Percentiles rank a stretch among this genome's conserved stretches.
These are phyloP conservation scores for Suillus weaverae DNA, from an alignment of 768 basidiomycete genomes.

Conservation along the genomic window DNA sequence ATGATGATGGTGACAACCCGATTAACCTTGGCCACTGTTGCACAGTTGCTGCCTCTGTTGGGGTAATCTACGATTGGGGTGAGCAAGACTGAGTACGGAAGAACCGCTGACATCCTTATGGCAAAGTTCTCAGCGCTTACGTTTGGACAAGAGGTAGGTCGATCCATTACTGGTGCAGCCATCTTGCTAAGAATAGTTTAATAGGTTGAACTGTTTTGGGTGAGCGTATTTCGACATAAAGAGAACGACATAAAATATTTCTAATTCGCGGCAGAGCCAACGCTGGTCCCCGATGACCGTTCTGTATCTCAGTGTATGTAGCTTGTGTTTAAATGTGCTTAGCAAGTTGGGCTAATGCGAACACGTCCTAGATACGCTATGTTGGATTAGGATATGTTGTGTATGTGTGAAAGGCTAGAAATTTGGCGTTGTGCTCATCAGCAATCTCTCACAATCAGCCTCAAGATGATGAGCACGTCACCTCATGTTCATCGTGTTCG, in stretches of 20 bases:
- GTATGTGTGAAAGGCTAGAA: not conserved
- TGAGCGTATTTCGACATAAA: not conserved
- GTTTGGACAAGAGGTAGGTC: not conserved
- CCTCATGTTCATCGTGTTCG: not conserved
- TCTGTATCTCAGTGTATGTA: not conserved
- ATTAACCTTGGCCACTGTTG: not conserved
- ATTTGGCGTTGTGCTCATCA: not conserved
- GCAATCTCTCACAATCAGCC: not conserved
- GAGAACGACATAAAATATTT: not conserved
- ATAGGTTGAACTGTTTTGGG: not conserved
- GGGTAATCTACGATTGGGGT: not conserved
- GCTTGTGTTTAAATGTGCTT: not conserved
- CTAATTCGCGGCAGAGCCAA: not conserved
- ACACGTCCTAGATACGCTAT: not conserved
- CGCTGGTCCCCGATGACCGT: not conserved
- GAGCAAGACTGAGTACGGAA: not conserved
- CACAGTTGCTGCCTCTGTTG: not conserved
- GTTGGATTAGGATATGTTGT: not conserved
- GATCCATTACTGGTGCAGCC: not conserved
- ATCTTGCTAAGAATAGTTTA: not conserved
- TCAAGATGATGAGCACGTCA: not conserved
- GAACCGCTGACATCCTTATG: not conserved
- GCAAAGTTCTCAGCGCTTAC: not conserved
- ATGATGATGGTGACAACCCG: not conserved
- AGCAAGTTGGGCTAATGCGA: not conserved